phyloP scores from a whole-genome alignment of 768 basidiomycete species.

The Boletus rufocinnamomeus region DNA sequence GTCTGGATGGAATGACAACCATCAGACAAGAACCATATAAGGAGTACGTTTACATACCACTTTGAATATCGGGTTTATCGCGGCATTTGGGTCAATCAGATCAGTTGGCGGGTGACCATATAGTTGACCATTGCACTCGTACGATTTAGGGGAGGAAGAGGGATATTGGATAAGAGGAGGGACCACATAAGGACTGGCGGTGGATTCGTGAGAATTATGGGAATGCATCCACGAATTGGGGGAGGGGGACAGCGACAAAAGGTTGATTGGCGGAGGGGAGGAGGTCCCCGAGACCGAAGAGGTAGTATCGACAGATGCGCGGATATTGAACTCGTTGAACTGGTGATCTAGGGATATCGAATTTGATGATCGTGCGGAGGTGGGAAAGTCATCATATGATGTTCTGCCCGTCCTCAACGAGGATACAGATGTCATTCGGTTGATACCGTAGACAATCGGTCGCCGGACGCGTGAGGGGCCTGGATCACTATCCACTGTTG shows the following conservation, averaged over 20 bases:
- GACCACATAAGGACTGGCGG: slow-evolving; percentile 38
- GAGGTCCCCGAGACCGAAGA: slow-evolving; percentile 60
- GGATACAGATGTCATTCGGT: slow-evolving; percentile 74
- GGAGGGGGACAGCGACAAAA: slow-evolving; percentile 70
- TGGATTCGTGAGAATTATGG: slow-evolving; percentile 43
- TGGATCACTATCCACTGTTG: slow-evolving; percentile 85
- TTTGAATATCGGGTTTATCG: slow-evolving; percentile 87
- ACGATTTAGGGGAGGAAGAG: slow-evolving; percentile 43
- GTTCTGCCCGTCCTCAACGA: slow-evolving; percentile 60
- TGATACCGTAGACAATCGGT: slow-evolving; percentile 64
- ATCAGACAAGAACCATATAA: slow-evolving; percentile 7
- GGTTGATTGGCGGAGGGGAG: slow-evolving; percentile 77
- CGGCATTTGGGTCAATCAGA: slow-evolving; percentile 60
- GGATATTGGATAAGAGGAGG: slow-evolving; percentile 40
- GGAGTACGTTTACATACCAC: slow-evolving; percentile 59
- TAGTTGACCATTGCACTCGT: slow-evolving; percentile 53
- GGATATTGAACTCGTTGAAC: slow-evolving; percentile 73
- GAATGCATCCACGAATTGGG: slow-evolving; percentile 56
- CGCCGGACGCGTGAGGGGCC: slow-evolving; percentile 70
- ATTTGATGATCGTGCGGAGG: slow-evolving; percentile 76
- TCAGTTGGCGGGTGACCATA: slow-evolving; percentile 63
- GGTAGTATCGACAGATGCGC: slow-evolving; percentile 65
- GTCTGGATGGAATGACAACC: slow-evolving; percentile 40
- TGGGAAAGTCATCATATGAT: slow-evolving; percentile 70
- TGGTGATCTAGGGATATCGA: slow-evolving; percentile 78